These are phyloP conservation scores for Colletotrichum coccodes DNA, from an alignment of 2,329 filamentous ascomycete genomes.

Conservation along the genomic window DNA sequence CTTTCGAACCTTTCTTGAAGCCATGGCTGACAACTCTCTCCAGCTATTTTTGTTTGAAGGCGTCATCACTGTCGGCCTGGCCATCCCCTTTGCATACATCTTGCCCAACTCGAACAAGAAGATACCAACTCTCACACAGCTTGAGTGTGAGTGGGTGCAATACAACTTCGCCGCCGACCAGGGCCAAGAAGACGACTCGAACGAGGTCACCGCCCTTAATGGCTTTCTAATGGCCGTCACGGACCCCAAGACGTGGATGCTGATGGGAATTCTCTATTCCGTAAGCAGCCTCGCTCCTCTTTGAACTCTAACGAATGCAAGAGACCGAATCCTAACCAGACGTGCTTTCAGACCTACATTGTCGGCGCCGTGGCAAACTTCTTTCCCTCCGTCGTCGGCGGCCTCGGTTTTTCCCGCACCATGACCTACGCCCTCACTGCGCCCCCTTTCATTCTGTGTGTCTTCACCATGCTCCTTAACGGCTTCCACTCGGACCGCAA, in stretches of 20 bases:
- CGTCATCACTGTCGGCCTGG: constrained; percentile 31
- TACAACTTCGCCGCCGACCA: constrained; percentile 31
- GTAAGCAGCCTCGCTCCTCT: constrained; percentile 14
- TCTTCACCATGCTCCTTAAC: constrained; percentile 43
- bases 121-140: constrained; percentile 23
- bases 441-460: constrained; percentile 61
- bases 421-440: constrained; percentile 37
- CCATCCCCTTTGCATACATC: constrained; percentile 26
- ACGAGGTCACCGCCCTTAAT: constrained; percentile 31
- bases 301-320: background rate
- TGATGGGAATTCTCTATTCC: constrained; percentile 44
- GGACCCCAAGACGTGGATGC: constrained; percentile 49
- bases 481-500: constrained; percentile 75
- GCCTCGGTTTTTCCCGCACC: constrained; percentile 36
- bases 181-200: constrained; percentile 28
- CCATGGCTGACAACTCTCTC: background rate
- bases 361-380: constrained; percentile 41
- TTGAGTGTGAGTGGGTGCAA: constrained; percentile 34
- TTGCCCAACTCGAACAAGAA: constrained; percentile 34
- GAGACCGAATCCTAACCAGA: background rate
- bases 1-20: no score
- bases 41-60: constrained; percentile 32
- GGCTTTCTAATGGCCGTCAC: constrained; percentile 40
- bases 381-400: constrained; percentile 37
- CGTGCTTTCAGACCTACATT: constrained; percentile 38